Evolutionary conservation across 305 asterid genomes (phyloP), one percentile per base, ranked within the genome.

Genomic region (Solanum aculeatissimum): DNA sequence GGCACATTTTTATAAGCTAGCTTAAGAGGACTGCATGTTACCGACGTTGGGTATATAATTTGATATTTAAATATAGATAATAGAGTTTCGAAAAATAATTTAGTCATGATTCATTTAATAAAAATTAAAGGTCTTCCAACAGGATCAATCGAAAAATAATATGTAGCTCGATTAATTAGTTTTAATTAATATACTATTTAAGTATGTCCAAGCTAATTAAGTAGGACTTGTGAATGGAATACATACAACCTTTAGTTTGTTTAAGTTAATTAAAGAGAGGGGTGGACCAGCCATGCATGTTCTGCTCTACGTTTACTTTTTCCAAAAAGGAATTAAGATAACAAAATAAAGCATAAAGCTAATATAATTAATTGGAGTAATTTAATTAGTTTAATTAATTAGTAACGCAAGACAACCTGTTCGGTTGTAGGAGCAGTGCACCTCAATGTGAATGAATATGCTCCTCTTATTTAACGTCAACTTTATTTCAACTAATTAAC

Each of bases 371-470:
- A 21, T 81, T 29, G 21, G 38, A 27, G 5, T 84, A 60, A 58
- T 81, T 80, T 68, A 60, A 16, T 81, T 77, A 49, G 14, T 49
- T 60, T 4, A 81, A 51, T 7, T 49, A 0, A 9, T 43, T 9
- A 35, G 19, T 66, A 49, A 49, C n/a, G 95, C 85, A 25, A 85
- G 74, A 68, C 95, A 92, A 89, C 83, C 90, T 91, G 93, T 90
- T 88, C 87, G 85, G 82, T 71, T 85, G 86, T 88, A 86, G 87
- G 81, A 75, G 25, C 7, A 75, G 25, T 14, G 70, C 82, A 81
- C 47, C 66, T 89, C 87, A 90, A 87, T 87, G 88, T 89, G 90
- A 89, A 88, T 51, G 90, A 88, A 85, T 66, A 81, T 82, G 54
- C 54, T 84, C 54, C 65, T 43, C 29, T 45, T 85, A 82, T 29